Evolutionary conservation across 163 green algal genomes (phyloP), one percentile per base, ranked within the genome.

Genomic region (Scenedesmus sp.): DNA sequence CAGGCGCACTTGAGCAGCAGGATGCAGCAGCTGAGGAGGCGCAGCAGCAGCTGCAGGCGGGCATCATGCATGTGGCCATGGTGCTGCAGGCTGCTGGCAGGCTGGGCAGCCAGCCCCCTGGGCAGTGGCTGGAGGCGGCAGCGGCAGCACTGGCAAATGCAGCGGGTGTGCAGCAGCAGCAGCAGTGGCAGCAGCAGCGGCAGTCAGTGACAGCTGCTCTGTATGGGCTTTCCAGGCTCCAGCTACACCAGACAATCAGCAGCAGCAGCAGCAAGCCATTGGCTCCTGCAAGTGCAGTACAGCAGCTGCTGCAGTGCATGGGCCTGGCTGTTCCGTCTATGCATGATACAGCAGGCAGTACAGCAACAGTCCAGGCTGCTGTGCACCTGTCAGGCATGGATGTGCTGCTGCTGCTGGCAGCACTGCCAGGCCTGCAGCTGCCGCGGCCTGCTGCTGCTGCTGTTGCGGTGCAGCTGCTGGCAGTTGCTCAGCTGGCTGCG

Each of bases 41-140:
- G 66, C n/a, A 73, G 54, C 67, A 83, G 70, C 20, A 46, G 57
- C 23, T 26, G 52, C 57, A 59, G 5, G 87, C 76, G 15, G 26
- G 23, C 81, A 16, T 20, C 46, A 67, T n/a, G 82, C 62, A 92
- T n/a, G 81, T 87, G 23, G 88, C 64, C 59, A 82, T 88, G 79
- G 81, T 88, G 54, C 81, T 92, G 79, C 88, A 92, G 67, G 88
- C 88, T 26, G 46, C 46, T 6, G 88, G 46, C 3, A 13, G 7
- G 23, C 62, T 92, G 12, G 46, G 88, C 16, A 4, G 3, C 8
- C 6, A 12, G 52, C 88, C 64, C 12, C 88, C 88, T 54, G 46
- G 0, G 26, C 16, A 9, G 3, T 92, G 88, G 88, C 62, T 88
- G 81, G 18, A 84, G 59, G 73, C 84, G 60, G 84, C 84, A 88